Evolutionary conservation across 2,329 filamentous ascomycete species (phyloP).

Genomic region (Reticulascus tulasneorum): DNA sequence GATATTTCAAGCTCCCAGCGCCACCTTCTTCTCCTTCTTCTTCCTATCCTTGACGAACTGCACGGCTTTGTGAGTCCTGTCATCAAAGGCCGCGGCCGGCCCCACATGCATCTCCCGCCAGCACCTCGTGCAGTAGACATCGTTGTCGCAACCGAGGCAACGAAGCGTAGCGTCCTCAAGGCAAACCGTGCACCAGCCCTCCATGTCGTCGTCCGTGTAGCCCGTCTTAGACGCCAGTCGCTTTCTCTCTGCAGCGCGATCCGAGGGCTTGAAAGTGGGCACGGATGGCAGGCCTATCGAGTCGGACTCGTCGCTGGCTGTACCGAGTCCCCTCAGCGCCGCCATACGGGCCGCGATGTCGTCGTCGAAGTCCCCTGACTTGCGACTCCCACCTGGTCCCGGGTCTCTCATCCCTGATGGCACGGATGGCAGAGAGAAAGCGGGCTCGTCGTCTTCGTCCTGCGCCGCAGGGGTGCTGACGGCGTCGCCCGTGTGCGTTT

Average conservation of each 20-base stretch:
- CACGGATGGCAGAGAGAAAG: constrained; percentile 41
- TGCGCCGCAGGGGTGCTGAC: constrained; percentile 23
- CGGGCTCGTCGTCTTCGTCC: constrained; percentile 4
- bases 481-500: not conserved
- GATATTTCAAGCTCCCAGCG: constrained; percentile 28
- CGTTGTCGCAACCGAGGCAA: constrained; percentile 67
- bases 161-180: constrained; percentile 70
- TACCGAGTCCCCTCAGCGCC: constrained; percentile 37
- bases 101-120: constrained; percentile 79
- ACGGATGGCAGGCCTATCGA: constrained; percentile 39
- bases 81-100: constrained; percentile 65
- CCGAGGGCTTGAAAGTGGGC: constrained; percentile 45
- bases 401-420: constrained; percentile 38
- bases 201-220: constrained; percentile 67
- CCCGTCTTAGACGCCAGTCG: constrained; percentile 34
- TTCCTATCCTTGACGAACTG: constrained; percentile 44
- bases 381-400: too few species aligned
- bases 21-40: constrained; percentile 26
- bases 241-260: constrained; percentile 33
- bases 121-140: constrained; percentile 73
- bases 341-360: constrained; percentile 50
- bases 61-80: constrained; percentile 64
- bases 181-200: constrained; percentile 79
- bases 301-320: constrained; percentile 22
- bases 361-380: constrained; percentile 39